A percentile compares a stretch with the other conserved stretches of the same genome.
Conservation (phyloP, 2,329 filamentous ascomycete species). For the Colletotrichum lentis region DNA sequence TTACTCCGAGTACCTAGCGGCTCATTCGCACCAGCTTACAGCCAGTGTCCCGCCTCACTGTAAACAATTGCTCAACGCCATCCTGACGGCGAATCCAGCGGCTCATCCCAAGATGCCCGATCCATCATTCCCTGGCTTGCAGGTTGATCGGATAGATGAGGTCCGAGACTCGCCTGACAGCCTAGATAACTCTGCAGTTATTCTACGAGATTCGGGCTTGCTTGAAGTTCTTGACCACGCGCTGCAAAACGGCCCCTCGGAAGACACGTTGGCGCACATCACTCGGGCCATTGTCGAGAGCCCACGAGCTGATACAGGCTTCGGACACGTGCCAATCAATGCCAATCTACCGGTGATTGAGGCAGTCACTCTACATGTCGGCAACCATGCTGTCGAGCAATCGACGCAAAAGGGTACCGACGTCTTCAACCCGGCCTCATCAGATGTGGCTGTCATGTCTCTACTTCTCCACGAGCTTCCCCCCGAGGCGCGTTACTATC, state of each 20-base stretch:
- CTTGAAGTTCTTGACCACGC: conserved; percentile 67
- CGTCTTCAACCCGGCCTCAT: conserved; percentile 69
- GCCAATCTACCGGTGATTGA: conserved; percentile 79
- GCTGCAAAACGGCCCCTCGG: conserved; percentile 68
- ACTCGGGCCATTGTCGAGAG: conserved; percentile 74
- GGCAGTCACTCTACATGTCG: conserved; percentile 84
- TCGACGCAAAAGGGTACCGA: conserved; percentile 66
- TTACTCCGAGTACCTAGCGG: conserved; percentile 90
- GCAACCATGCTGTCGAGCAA: conserved; percentile 72
- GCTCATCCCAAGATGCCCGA: conserved; percentile 74
- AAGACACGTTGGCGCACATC: conserved; percentile 79
- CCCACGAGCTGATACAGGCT: conserved; percentile 66
- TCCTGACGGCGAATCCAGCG: conserved; percentile 81
- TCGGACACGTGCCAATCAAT: conserved; percentile 71
- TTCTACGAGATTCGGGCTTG: conserved; percentile 63
- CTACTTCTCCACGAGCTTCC: conserved; percentile 78
- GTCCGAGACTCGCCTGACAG: conserved; percentile 73
- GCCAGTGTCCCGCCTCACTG: conserved; percentile 83
- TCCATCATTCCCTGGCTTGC: conserved; percentile 75
- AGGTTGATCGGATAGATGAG: conserved; percentile 79
- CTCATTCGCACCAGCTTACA: conserved; percentile 84
- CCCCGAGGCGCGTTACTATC: conserved; percentile 82
- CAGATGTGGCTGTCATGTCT: conserved; percentile 77
- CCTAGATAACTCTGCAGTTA: conserved; percentile 68
- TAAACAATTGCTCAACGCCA: conserved; percentile 86